Evolutionary conservation across 2,329 filamentous ascomycete species (phyloP).

Genomic region (Drechslerella stenobrocha): DNA sequence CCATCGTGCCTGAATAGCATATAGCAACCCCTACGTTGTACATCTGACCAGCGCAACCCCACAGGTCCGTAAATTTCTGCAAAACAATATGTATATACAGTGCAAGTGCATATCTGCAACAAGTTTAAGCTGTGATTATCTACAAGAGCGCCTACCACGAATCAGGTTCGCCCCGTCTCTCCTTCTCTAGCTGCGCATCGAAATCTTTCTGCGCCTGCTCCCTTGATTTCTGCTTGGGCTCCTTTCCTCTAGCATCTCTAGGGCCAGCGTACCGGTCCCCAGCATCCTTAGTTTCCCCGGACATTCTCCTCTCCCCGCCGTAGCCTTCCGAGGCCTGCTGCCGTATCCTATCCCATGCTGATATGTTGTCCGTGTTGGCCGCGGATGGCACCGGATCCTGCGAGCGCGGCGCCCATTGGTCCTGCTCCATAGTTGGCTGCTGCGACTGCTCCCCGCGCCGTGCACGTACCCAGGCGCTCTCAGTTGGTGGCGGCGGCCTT

Average conservation of each 20-base stretch:
- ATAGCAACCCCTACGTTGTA: no score
- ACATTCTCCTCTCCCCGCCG: constrained; percentile 26
- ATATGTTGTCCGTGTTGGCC: constrained; percentile 15
- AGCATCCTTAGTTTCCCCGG: constrained; percentile 19
- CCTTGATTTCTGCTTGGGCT: constrained; percentile 57
- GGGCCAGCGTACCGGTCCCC: constrained; percentile 53
- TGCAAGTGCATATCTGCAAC: background rate
- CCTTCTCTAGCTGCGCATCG: constrained; percentile 59
- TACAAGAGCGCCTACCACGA: constrained; percentile 13
- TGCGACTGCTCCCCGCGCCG: constrained; percentile 17
- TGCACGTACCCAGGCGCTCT: constrained; percentile 29
- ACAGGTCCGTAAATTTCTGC: no score
- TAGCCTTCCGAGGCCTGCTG: constrained; percentile 29
- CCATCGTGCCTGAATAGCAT: no score
- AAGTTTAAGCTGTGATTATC: background rate
- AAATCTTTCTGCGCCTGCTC: constrained; percentile 60
- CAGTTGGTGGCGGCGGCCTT: constrained; percentile 1
- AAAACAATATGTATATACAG: constrained; percentile 4
- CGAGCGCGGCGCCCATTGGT: constrained; percentile 34
- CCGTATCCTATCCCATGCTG: constrained; percentile 31
- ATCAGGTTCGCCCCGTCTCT: constrained; percentile 56
- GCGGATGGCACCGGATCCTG: constrained; percentile 15
- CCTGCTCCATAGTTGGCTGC: constrained; percentile 31
- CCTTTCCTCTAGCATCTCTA: constrained; percentile 49
- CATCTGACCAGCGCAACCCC: no score